Conservation (phyloP, 2,329 filamentous ascomycete genomes). For the Calonectria multiphialidica region DNA sequence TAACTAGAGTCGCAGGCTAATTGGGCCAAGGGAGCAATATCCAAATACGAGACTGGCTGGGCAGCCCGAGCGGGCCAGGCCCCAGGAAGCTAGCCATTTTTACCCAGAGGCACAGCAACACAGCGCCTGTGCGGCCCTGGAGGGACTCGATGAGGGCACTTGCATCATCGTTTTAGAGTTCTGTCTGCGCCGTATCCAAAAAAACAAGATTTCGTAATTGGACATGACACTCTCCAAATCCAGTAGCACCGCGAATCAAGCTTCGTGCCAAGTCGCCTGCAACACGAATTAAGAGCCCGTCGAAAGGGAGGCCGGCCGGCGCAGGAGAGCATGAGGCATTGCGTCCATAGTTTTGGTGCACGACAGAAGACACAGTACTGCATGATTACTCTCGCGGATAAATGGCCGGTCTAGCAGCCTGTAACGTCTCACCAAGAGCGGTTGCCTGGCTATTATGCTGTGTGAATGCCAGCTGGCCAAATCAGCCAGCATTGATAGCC, state of each 20-base stretch:
- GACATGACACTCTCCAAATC: background rate
- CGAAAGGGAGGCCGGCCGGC: background rate
- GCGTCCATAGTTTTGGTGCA: background rate
- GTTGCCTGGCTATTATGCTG: background rate
- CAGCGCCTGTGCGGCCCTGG: background rate
- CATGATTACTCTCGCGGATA: background rate
- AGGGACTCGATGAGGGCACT: background rate
- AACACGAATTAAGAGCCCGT: background rate
- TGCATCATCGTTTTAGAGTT: background rate
- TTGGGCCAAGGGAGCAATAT: background rate
- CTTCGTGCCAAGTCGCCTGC: background rate
- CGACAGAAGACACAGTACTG: background rate
- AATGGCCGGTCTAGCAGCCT: background rate
- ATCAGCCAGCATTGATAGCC: background rate
- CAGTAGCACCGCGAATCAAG: background rate
- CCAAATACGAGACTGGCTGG: background rate
- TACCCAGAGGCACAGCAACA: background rate
- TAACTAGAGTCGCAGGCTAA: conserved; percentile 5
- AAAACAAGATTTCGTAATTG: background rate
- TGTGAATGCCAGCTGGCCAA: background rate
- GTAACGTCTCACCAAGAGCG: background rate
- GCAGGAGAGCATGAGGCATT: conserved; percentile 15
- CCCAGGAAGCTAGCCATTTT: background rate
- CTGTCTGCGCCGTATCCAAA: background rate
- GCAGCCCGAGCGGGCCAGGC: background rate